phyloP scores from a whole-genome alignment of 495 filamentous ascomycete species.

The Xylaria bambusicola region DNA sequence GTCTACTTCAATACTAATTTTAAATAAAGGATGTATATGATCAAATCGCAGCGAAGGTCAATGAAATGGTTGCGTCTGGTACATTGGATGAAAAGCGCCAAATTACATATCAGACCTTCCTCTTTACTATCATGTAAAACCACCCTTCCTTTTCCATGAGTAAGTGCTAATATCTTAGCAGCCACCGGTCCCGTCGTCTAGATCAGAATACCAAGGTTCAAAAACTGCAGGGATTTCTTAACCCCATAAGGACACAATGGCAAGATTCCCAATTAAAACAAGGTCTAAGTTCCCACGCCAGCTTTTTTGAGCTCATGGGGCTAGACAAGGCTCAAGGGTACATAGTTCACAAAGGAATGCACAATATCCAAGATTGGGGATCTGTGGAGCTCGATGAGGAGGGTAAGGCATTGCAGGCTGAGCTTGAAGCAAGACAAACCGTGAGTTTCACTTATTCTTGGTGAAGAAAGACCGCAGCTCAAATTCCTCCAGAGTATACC shows the following conservation, averaged over 20 bases:
- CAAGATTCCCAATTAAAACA: constrained; percentile 66
- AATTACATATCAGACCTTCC: constrained; percentile 67
- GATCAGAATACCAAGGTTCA: constrained; percentile 63
- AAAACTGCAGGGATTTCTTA: constrained; percentile 71
- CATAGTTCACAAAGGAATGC: constrained; percentile 68
- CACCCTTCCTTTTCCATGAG: not conserved
- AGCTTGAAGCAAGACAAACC: constrained; percentile 72
- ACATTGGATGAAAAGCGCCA: constrained; percentile 72
- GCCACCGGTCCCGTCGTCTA: constrained; percentile 77
- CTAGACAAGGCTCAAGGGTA: constrained; percentile 80
- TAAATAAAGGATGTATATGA: constrained; percentile 72
- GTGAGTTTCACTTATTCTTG: constrained; percentile 40
- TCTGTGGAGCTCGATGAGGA: constrained; percentile 71
- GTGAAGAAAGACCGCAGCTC: constrained; percentile 6
- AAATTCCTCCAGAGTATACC: constrained; percentile 61
- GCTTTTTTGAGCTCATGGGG: constrained; percentile 78
- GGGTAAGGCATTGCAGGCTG: constrained; percentile 73
- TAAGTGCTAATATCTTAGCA: constrained; percentile 28
- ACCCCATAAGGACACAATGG: constrained; percentile 80
- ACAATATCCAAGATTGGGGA: constrained; percentile 83
- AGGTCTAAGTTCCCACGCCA: constrained; percentile 71
- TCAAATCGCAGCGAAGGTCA: constrained; percentile 77
- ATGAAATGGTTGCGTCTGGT: constrained; percentile 72
- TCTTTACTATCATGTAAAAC: constrained; percentile 86
- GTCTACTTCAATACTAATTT: constrained; percentile 17